phyloP scores from a whole-genome alignment of 345 rosid genomes.

The Psidium friedrichsthalianum region DNA sequence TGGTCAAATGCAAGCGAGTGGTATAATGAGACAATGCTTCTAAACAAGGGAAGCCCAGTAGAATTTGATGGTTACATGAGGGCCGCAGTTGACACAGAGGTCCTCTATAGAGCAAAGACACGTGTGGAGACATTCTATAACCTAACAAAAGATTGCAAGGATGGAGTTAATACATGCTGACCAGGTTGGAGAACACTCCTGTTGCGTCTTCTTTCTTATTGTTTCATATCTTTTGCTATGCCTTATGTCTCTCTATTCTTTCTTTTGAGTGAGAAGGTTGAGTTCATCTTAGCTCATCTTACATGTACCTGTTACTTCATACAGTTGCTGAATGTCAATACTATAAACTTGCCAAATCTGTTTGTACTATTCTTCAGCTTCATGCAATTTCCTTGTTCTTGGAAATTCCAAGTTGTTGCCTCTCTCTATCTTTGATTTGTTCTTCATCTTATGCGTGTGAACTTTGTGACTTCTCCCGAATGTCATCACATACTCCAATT shows the following conservation, averaged over 20 bases:
- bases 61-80: conserved; percentile 97
- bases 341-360: not conserved
- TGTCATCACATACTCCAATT: not conserved
- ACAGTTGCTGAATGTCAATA: not conserved
- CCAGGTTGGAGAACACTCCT: conserved; percentile 7
- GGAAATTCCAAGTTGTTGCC: not conserved
- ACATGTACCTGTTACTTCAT: not conserved
- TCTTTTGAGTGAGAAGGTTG: not conserved
- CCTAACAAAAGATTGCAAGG: conserved; percentile 81
- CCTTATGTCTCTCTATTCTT: not conserved
- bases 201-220: not conserved
- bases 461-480: not conserved
- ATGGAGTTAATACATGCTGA: conserved; percentile 85
- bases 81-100: conserved; percentile 94
- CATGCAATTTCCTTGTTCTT: not conserved
- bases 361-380: not conserved
- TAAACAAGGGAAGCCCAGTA: conserved; percentile 67
- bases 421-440: not conserved
- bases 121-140: conserved; percentile 86
- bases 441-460: not conserved
- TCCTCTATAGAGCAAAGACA: conserved; percentile 62
- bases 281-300: not conserved
- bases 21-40: conserved; percentile 69
- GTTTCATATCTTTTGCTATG: not conserved
- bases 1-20: conserved; percentile 92